phyloP scores from a whole-genome alignment of 2,329 filamentous ascomycete genomes.

The Diaporthe helianthi region DNA sequence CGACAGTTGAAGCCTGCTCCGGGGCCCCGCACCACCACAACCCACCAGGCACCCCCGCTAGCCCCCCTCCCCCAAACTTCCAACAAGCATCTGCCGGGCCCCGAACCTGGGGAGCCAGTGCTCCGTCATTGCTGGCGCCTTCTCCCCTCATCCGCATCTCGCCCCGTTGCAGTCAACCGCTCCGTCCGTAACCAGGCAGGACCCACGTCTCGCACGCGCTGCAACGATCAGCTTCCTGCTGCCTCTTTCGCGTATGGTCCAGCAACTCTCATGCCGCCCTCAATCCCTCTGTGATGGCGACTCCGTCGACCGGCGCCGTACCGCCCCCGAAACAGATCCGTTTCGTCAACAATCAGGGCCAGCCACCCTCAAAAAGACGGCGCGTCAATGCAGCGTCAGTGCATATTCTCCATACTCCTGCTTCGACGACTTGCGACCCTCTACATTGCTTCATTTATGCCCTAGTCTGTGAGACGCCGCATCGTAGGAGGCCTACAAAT shows the following conservation, averaged over 20 bases:
- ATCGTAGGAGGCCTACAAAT: background rate
- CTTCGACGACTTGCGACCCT: conserved; percentile 1
- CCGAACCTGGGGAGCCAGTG: conserved; percentile 23
- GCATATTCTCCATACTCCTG: background rate
- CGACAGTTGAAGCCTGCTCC: background rate
- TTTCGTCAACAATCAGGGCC: conserved; percentile 83
- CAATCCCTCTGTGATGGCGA: conserved; percentile 51
- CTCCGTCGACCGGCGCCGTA: conserved; percentile 50
- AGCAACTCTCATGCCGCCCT: conserved; percentile 20
- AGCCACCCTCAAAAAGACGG: conserved; percentile 79
- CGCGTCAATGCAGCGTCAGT: conserved; percentile 81
- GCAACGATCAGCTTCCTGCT: conserved; percentile 8
- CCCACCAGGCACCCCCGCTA: conserved; percentile 10
- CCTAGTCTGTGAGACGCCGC: background rate
- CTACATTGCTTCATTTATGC: conserved; percentile 1
- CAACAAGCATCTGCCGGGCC: conserved; percentile 16
- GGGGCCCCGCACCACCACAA: conserved; percentile 13
- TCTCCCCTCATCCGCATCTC: conserved; percentile 12
- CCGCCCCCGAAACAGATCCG: conserved; percentile 68
- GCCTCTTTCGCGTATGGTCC: conserved; percentile 20
- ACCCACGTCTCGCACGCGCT: conserved; percentile 26
- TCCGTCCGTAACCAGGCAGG: conserved; percentile 14
- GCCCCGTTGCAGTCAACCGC: conserved; percentile 3
- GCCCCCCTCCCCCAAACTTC: background rate
- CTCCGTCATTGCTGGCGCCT: conserved; percentile 22